Conservation (phyloP, 2,329 filamentous ascomycete species). For the Trichoderma gracile region DNA sequence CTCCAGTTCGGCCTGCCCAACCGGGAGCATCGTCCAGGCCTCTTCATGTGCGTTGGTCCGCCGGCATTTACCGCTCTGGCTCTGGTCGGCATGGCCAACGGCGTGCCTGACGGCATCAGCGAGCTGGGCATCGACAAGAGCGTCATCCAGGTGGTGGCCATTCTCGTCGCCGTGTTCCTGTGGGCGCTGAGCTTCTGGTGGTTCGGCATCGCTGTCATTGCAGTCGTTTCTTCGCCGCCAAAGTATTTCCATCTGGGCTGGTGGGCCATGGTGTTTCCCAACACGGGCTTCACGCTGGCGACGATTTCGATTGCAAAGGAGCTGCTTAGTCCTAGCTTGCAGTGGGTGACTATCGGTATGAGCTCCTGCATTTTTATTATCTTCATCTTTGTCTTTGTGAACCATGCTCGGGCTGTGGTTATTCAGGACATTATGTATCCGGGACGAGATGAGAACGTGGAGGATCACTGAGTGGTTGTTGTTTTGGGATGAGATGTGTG, state of each 20-base stretch:
- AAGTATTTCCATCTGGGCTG: conserved; percentile 61
- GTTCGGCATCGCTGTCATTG: conserved; percentile 48
- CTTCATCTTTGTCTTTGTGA: conserved; percentile 48
- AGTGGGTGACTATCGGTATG: conserved; percentile 53
- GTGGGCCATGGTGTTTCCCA: conserved; percentile 66
- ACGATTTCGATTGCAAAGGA: conserved; percentile 56
- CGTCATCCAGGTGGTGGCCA: conserved; percentile 48
- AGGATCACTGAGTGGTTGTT: conserved; percentile 38
- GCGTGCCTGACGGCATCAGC: conserved; percentile 48
- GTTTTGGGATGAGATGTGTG: too few species aligned
- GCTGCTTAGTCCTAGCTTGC: conserved; percentile 47
- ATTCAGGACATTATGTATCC: conserved; percentile 58
- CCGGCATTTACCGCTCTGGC: conserved; percentile 71
- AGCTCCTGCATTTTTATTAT: conserved; percentile 46
- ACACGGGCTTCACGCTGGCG: conserved; percentile 59
- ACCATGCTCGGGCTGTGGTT: conserved; percentile 48
- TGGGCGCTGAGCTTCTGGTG: conserved; percentile 65
- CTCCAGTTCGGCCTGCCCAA: conserved; percentile 65
- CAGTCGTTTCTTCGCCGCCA: conserved; percentile 41
- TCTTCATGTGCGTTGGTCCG: conserved; percentile 77
- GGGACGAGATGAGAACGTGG: conserved; percentile 55
- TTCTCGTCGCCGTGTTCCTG: conserved; percentile 57
- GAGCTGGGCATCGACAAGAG: conserved; percentile 45
- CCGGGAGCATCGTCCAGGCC: conserved; percentile 62
- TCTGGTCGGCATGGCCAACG: conserved; percentile 64